Evolutionary conservation across 768 basidiomycete genomes (phyloP), one percentile per base, ranked within the genome.

Genomic region (Naganishia antarctica): DNA sequence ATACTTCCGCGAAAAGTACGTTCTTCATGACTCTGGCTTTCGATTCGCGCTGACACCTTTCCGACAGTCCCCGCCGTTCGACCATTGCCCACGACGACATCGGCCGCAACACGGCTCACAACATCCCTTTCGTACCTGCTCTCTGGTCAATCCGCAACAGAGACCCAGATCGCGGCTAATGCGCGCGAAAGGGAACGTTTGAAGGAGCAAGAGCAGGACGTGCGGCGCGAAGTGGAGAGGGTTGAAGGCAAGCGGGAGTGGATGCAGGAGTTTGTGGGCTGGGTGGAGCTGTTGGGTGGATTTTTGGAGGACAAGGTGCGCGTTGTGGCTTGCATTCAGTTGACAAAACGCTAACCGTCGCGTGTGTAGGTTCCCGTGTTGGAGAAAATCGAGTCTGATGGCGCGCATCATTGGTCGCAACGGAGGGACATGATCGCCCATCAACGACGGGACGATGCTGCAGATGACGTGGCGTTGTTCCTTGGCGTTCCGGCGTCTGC

Each of bases 391-490:
- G 80, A 81, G 61, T 60, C 65, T 2, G 77, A 78, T 31, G 72
- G 89, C 67, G 60, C 86, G 11, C 87, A 86, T 0, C 80, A 94
- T 26, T 76, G 91, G 21, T 83, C 83, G 69, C 90, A 94, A 71
- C 84, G 89, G 53, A 80, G 80, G 21, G 84, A 85, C 13, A 86
- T 94, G 80, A 80, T 89, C 66, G 69, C 78, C 12, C 81, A 81
- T 46, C 85, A 91, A n/a, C 82, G 91, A 61, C 77, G 73, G n/a
- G 80, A 80, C 0, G 93, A 97, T 64, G 86, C 89, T 70, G 83
- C 84, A 69, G 90, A 93, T 71, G 91, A 94, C 73, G 80, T 92
- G 1, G 81, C 85, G 3, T 73, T 83, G 8, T 83, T 91, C 74
- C 81, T 88, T 62, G 88, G 89, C 13, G 75, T 80, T 16, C 76